These are phyloP conservation scores for Kodamaea jinghongensis DNA, from an alignment of 805 yeast species.

Conservation along the genomic window DNA sequence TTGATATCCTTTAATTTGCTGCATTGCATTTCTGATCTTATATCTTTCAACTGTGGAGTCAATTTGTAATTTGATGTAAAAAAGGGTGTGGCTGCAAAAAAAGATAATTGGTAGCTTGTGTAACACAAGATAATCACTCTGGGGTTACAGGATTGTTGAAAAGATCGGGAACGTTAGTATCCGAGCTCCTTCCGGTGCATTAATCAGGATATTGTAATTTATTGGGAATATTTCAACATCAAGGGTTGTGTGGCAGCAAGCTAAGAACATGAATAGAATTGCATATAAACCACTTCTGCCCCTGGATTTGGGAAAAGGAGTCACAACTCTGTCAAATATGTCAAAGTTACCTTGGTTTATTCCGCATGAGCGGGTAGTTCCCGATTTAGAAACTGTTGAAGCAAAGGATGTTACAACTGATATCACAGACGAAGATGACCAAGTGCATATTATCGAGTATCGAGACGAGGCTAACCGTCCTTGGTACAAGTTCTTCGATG, in stretches of 20 bases:
- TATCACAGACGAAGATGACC: not conserved
- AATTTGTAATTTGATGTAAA: not conserved
- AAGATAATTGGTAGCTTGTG: not conserved
- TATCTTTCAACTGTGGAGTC: not conserved
- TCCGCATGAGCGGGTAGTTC: slow-evolving; percentile 3
- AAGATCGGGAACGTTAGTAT: too few relatives aligned
- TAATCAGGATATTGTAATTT: not conserved
- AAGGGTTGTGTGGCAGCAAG: not conserved
- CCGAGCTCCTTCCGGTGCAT: too few relatives aligned
- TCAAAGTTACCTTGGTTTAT: slow-evolving; percentile 8
- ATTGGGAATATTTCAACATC: not conserved
- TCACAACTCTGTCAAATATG: not conserved
- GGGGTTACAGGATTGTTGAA: too few relatives aligned
- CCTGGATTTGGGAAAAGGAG: too few relatives aligned
- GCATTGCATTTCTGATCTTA: not conserved
- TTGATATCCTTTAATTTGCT: not conserved
- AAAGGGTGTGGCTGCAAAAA: not conserved
- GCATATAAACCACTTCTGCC: too few relatives aligned
- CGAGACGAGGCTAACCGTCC: slow-evolving; percentile 52
- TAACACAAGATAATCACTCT: too few relatives aligned
- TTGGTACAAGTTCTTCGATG: slow-evolving; percentile 47
- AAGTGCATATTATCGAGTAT: slow-evolving; percentile 26
- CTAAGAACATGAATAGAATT: not conserved
- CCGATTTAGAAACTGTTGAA: not conserved
- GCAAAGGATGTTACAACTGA: not conserved